phyloP scores from a whole-genome alignment of 495 filamentous ascomycete species.

The Tuber aestivum region DNA sequence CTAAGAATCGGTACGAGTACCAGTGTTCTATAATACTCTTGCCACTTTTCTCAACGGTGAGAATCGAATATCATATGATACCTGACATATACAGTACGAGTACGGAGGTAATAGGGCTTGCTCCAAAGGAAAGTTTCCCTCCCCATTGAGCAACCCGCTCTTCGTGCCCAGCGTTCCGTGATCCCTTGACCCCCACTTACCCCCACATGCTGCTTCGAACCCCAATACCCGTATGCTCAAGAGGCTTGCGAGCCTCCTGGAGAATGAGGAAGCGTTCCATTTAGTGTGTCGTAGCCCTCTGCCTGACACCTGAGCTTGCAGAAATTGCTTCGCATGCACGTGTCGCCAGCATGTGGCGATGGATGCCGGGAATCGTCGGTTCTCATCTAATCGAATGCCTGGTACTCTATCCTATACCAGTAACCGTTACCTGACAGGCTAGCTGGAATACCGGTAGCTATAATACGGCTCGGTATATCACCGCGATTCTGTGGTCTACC shows the following conservation, averaged over 20 bases:
- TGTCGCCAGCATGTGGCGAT: not conserved
- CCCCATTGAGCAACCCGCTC: not conserved
- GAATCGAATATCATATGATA: not conserved
- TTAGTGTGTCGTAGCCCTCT: not conserved
- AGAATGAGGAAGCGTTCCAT: not conserved
- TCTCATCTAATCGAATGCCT: not conserved
- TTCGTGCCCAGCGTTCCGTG: not conserved
- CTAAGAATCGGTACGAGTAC: not conserved
- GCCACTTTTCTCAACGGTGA: not conserved
- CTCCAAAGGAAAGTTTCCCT: not conserved
- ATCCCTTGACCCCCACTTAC: not conserved
- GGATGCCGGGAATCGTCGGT: not conserved
- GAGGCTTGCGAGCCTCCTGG: not conserved
- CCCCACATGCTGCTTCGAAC: not conserved
- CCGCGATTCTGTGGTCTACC: not conserved
- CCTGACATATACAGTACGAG: not conserved
- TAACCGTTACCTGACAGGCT: not conserved
- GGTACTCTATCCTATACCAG: constrained; percentile 1
- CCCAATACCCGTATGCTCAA: not conserved
- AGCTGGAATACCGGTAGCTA: not conserved
- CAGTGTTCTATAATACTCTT: not conserved
- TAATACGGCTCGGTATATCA: not conserved
- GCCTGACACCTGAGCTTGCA: not conserved
- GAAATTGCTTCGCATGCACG: not conserved
- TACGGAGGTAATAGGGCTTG: not conserved